Conservation (phyloP, 176 grass and related monocot genomes). For the Chloris gayana region DNA sequence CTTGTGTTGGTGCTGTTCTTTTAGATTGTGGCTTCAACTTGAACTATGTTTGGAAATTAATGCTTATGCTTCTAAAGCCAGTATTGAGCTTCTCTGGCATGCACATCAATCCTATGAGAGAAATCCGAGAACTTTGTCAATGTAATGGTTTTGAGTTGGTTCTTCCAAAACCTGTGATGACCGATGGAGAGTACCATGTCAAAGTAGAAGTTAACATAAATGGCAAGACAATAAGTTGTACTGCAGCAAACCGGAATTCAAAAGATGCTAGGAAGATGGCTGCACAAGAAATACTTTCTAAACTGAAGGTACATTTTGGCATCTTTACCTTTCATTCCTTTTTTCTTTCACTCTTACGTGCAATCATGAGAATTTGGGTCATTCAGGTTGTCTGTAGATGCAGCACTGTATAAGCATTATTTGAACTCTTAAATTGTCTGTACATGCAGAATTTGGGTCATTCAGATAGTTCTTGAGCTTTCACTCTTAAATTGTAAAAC, state of each 20-base stretch:
- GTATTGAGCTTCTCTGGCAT: slow-evolving; percentile 66
- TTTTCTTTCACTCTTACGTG: slow-evolving; percentile 15
- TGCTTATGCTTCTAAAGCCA: slow-evolving; percentile 68
- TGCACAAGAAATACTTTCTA: slow-evolving; percentile 72
- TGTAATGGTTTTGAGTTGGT: slow-evolving; percentile 52
- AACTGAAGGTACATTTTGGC: slow-evolving; percentile 72
- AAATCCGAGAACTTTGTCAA: slow-evolving; percentile 87
- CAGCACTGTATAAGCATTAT: neutral
- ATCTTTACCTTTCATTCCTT: neutral
- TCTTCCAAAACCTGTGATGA: slow-evolving; percentile 64
- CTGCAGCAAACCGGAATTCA: slow-evolving; percentile 63
- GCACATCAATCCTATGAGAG: slow-evolving; percentile 78
- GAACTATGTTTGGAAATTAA: slow-evolving; percentile 73
- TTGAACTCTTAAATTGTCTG: no score
- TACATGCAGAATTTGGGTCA: no score
- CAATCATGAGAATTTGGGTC: neutral
- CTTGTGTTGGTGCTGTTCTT: slow-evolving; percentile 90
- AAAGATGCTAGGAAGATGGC: slow-evolving; percentile 86
- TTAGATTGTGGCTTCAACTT: slow-evolving; percentile 82
- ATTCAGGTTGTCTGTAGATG: neutral
- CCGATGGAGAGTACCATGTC: slow-evolving; percentile 44
- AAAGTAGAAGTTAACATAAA: slow-evolving; percentile 75
- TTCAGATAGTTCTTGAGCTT: no score
- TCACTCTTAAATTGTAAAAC: no score
- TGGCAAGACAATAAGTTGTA: slow-evolving; percentile 48